Evolutionary conservation across 1,139 yeast genomes (phyloP).

Genomic region (Saccharomyces hybrid): DNA sequence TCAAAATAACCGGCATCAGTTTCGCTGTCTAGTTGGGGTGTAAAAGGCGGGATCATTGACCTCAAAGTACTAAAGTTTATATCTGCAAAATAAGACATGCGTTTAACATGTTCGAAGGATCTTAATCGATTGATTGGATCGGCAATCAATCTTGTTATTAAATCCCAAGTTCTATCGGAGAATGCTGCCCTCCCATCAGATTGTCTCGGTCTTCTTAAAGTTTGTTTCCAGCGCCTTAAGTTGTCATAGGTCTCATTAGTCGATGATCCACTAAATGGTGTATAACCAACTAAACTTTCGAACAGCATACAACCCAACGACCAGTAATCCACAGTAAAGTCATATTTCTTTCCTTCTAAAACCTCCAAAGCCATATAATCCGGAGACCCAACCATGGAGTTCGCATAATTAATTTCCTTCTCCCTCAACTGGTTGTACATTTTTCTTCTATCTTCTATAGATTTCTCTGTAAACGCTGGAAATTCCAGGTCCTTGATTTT

Average conservation of each 20-base stretch:
- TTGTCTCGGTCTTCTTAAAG: constrained; percentile 82
- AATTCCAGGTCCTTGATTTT: constrained; percentile 67
- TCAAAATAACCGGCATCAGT: constrained; percentile 99
- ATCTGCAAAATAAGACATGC: constrained; percentile 76
- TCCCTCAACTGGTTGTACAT: constrained; percentile 69
- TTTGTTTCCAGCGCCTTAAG: constrained; percentile 85
- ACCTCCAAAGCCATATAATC: constrained; percentile 99
- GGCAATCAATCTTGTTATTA: constrained; percentile 72
- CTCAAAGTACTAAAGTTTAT: constrained; percentile 71
- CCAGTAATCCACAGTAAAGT: constrained; percentile 97
- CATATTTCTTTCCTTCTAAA: constrained; percentile 86
- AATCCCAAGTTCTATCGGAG: constrained; percentile 94
- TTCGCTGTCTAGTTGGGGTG: constrained; percentile 93
- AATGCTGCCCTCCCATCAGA: constrained; percentile 88
- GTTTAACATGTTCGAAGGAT: constrained; percentile 71
- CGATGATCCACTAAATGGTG: constrained; percentile 92
- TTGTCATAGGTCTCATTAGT: constrained; percentile 94
- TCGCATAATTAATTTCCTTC: constrained; percentile 69
- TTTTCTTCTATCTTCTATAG: constrained; percentile 82
- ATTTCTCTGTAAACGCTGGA: constrained; percentile 53
- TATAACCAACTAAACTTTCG: constrained; percentile 89
- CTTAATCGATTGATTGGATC: constrained; percentile 68
- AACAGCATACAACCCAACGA: constrained; percentile 92
- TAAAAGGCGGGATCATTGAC: constrained; percentile 77
- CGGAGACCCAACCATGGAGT: constrained; percentile 95